Conservation (phyloP, 495 filamentous ascomycete genomes). For the Penicillium steckii region DNA sequence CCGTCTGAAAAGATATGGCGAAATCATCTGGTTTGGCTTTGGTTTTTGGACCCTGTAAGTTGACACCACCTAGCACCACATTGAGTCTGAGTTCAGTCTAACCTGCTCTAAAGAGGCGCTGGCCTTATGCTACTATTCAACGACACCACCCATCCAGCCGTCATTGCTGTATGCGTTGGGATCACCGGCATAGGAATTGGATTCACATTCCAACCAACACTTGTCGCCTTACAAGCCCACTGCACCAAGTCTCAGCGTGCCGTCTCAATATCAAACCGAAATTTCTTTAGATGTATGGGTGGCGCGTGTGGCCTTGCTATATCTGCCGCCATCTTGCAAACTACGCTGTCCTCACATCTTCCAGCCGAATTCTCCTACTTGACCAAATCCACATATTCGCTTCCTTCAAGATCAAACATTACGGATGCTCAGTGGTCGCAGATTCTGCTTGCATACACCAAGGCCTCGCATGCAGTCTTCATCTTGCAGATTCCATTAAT, state of each 20-base stretch:
- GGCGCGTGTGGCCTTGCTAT: slow-evolving; percentile 59
- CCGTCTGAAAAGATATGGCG: slow-evolving; percentile 52
- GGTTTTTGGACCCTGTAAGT: slow-evolving; percentile 51
- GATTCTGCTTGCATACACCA: slow-evolving; percentile 50
- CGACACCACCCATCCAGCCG: slow-evolving; percentile 41
- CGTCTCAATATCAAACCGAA: slow-evolving; percentile 59
- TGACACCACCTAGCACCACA: neutral
- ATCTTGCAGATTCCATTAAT: slow-evolving; percentile 55
- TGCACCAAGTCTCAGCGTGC: slow-evolving; percentile 57
- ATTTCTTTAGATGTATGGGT: slow-evolving; percentile 62
- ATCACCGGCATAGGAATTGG: slow-evolving; percentile 57
- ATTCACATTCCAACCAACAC: slow-evolving; percentile 57
- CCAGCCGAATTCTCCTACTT: slow-evolving; percentile 40
- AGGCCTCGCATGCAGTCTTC: slow-evolving; percentile 53
- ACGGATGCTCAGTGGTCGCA: slow-evolving; percentile 35
- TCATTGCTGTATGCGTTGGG: slow-evolving; percentile 52
- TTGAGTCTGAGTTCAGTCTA: neutral
- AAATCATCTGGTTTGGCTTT: slow-evolving; percentile 58
- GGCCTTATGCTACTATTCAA: slow-evolving; percentile 54
- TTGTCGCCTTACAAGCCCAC: slow-evolving; percentile 65
- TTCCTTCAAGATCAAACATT: slow-evolving; percentile 32
- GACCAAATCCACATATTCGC: slow-evolving; percentile 41
- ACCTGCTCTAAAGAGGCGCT: slow-evolving; percentile 34
- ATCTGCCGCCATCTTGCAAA: slow-evolving; percentile 57
- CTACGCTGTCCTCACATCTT: slow-evolving; percentile 45